These are phyloP conservation scores for Zygosaccharomyces siamensis DNA, from an alignment of 805 yeast species.

Conservation along the genomic window DNA sequence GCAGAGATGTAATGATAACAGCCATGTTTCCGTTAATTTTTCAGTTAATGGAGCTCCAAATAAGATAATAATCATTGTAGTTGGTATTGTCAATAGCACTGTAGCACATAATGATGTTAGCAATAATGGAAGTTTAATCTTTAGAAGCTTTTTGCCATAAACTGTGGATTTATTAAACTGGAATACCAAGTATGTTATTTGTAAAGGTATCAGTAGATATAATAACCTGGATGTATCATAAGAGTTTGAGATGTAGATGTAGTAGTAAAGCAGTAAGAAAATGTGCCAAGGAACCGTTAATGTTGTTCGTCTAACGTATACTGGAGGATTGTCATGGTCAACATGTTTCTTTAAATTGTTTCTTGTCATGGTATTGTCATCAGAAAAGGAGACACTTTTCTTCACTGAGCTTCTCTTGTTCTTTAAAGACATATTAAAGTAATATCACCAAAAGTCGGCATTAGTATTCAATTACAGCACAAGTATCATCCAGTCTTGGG, in stretches of 20 bases:
- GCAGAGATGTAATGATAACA: conserved; percentile 59
- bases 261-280: conserved; percentile 33
- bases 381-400: conserved; percentile 34
- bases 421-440: conserved; percentile 23
- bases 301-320: conserved; percentile 30
- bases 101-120: conserved; percentile 25
- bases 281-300: conserved; percentile 33
- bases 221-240: conserved; percentile 29
- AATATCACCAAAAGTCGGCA: neutral
- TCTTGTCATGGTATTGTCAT: conserved; percentile 30
- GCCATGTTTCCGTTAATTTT: conserved; percentile 48
- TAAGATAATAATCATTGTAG: conserved; percentile 42
- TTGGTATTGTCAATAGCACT: conserved; percentile 24
- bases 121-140: conserved; percentile 25
- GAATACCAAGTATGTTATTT: conserved; percentile 35
- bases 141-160: conserved; percentile 33
- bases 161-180: conserved; percentile 34
- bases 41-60: conserved; percentile 78
- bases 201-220: conserved; percentile 32
- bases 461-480: neutral
- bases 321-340: conserved; percentile 32
- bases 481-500: neutral
- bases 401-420: conserved; percentile 16
- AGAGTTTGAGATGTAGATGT: conserved; percentile 26
- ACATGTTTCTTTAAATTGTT: conserved; percentile 21